Percentiles rank a stretch among this genome's conserved stretches.
Evolutionary conservation across 768 basidiomycete genomes (phyloP).

Genomic region (Russula griseocarnosa): DNA sequence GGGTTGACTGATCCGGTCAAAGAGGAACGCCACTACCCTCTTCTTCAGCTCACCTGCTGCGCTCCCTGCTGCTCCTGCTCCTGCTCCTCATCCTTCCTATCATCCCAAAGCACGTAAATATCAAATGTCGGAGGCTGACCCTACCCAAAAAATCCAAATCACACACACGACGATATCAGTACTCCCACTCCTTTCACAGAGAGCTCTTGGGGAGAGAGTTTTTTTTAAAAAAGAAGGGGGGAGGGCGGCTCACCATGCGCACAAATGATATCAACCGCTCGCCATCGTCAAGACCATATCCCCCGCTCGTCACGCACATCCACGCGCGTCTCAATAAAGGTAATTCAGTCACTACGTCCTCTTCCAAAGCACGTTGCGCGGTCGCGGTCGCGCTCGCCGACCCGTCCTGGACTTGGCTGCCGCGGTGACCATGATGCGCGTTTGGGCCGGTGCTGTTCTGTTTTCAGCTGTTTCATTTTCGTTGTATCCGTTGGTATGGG

Average conservation of each 20-base stretch:
- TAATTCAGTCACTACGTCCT: slow-evolving; percentile 5
- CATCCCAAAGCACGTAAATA: slow-evolving; percentile 12
- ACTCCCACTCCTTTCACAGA: too few species aligned
- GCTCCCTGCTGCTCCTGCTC: not conserved
- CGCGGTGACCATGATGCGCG: not conserved
- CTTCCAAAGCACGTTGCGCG: not conserved
- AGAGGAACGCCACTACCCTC: too few species aligned
- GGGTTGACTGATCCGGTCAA: too few species aligned
- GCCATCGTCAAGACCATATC: slow-evolving; percentile 19
- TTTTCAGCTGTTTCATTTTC: not conserved
- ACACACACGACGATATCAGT: too few species aligned
- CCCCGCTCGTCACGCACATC: not conserved
- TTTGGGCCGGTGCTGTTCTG: not conserved
- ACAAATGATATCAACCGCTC: slow-evolving; percentile 12
- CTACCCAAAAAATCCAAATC: not conserved
- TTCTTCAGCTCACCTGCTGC: too few species aligned
- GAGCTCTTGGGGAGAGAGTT: too few species aligned
- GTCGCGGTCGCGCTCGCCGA: too few species aligned
- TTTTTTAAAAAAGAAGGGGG: too few species aligned
- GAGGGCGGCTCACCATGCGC: not conserved
- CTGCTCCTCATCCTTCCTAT: not conserved
- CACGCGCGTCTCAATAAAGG: slow-evolving; percentile 16
- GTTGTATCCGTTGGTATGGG: too few species aligned
- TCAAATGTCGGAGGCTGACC: slow-evolving; percentile 8
- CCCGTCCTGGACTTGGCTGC: too few species aligned